Evolutionary conservation across 1,284 basidiomycete genomes (phyloP).

Genomic region (Moniliella sp.): DNA sequence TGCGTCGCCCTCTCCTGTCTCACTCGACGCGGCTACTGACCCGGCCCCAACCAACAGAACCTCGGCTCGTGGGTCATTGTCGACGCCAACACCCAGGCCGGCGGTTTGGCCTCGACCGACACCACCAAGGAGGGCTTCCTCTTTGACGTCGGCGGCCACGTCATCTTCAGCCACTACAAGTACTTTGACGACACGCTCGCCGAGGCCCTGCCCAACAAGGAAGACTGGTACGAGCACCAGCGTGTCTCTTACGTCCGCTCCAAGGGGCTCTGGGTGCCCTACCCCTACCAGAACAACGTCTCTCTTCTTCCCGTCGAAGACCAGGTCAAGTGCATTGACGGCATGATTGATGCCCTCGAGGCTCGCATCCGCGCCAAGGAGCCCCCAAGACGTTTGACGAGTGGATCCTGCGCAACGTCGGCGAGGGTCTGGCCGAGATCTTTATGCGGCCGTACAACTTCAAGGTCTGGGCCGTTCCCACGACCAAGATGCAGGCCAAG

Average conservation of each 20-base stretch:
- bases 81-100: slow-evolving; percentile 36
- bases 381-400: slow-evolving; percentile 37
- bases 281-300: slow-evolving; percentile 39
- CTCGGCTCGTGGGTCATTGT: slow-evolving; percentile 36
- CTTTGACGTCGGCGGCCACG: slow-evolving; percentile 41
- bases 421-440: slow-evolving; percentile 38
- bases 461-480: slow-evolving; percentile 41
- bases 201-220: slow-evolving; percentile 36
- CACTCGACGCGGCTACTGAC: neutral
- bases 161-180: slow-evolving; percentile 41
- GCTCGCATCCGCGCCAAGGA: slow-evolving; percentile 29
- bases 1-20: slow-evolving; percentile 7
- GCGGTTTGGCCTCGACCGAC: slow-evolving; percentile 40
- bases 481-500: slow-evolving; percentile 41
- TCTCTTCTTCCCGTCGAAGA: slow-evolving; percentile 38
- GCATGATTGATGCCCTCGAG: slow-evolving; percentile 37
- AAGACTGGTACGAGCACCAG: slow-evolving; percentile 40
- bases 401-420: slow-evolving; percentile 41
- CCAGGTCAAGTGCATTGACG: slow-evolving; percentile 39
- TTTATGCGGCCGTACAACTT: slow-evolving; percentile 43
- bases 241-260: slow-evolving; percentile 40
- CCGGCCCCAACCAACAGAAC: slow-evolving; percentile 21
- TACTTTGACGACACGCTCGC: slow-evolving; percentile 40
- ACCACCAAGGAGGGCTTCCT: slow-evolving; percentile 39
- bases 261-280: slow-evolving; percentile 39